Evolutionary conservation across 192 early-diverging fungal species (phyloP), one percentile per base, ranked within the genome.

Genomic region (Spinellus fusiger): DNA sequence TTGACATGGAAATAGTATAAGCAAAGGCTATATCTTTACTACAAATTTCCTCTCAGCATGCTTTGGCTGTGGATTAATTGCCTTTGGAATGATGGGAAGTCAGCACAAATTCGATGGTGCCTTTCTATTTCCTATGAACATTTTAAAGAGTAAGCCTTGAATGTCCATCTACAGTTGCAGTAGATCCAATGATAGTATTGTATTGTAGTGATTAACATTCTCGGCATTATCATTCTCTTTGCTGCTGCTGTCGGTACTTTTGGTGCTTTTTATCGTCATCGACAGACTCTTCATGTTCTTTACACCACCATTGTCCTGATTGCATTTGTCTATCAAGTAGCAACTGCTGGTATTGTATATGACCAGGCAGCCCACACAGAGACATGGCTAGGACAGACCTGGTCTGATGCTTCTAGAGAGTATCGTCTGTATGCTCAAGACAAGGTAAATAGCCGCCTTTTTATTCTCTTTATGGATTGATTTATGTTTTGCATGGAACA

Each of bases 11-110:
- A 55, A 16, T 61, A 61, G 59, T 35, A 46, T 49, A 37, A 61
- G 49, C 33, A 28, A 50, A 61, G 20, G 29, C 0, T 61, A 61
- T 50, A 23, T 61, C n/a, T 49, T 61, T n/a, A 26, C 49, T 20
- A 51, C 48, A 28, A 61, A 61, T 33, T 33, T 61, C 20, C 33
- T 61, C 20, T 61, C 49, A 34, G 32, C 49, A 31, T 22, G 33
- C 16, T 31, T 49, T 50, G 59, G 59, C 4, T 61, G 59, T 51
- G 59, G 59, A 25, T 9, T 61, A 23, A 15, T 61, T 50, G 49
- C 49, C 13, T 61, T 38, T 61, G 59, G 59, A 33, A 61, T 61
- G 59, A 61, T 61, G 59, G 59, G 48, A 23, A 61, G 33, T 35
- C 59, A 61, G 26, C n/a, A 34, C 18, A 61, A 35, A 40, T 61